Conservation (phyloP, 2,329 filamentous ascomycete species). For the Conoideocrella luteorostrata region DNA sequence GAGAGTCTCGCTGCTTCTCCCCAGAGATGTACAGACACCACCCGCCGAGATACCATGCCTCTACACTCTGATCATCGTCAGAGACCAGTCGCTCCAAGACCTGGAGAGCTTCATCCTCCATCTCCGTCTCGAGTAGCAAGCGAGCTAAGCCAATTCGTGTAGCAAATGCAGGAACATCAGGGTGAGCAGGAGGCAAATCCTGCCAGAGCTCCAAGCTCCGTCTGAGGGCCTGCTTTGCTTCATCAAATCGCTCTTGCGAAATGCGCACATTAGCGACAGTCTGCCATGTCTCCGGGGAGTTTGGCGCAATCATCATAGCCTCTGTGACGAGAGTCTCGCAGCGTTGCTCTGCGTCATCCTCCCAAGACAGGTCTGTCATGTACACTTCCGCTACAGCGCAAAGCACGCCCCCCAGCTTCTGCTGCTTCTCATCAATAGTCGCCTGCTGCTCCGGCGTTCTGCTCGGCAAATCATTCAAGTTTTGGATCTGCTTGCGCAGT, state of each 20-base stretch:
- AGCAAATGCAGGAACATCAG: constrained; percentile 75
- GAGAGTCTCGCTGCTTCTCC: constrained; percentile 49
- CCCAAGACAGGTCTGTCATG: constrained; percentile 96
- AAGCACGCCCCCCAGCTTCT: constrained; percentile 81
- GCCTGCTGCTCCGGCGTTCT: constrained; percentile 34
- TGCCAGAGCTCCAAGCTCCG: constrained; percentile 81
- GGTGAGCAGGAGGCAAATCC: constrained; percentile 65
- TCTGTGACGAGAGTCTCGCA: constrained; percentile 89
- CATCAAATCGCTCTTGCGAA: constrained; percentile 72
- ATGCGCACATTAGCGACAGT: constrained; percentile 91
- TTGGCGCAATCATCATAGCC: constrained; percentile 76
- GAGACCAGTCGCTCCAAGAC: constrained; percentile 77
- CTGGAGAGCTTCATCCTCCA: constrained; percentile 78
- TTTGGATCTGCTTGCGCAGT: constrained; percentile 64
- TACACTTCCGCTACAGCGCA: constrained; percentile 95
- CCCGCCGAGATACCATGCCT: constrained; percentile 94
- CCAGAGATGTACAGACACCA: constrained; percentile 83
- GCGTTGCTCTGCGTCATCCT: constrained; percentile 78
- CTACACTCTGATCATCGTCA: constrained; percentile 91
- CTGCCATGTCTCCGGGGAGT: constrained; percentile 83
- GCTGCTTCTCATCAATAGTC: constrained; percentile 60
- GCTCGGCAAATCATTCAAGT: constrained; percentile 43
- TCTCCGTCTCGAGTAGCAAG: constrained; percentile 81
- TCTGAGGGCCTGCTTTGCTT: constrained; percentile 71
- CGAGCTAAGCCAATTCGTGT: constrained; percentile 77